These are phyloP conservation scores for Teunomyces panamensis DNA, from an alignment of 805 yeast species.

Conservation along the genomic window DNA sequence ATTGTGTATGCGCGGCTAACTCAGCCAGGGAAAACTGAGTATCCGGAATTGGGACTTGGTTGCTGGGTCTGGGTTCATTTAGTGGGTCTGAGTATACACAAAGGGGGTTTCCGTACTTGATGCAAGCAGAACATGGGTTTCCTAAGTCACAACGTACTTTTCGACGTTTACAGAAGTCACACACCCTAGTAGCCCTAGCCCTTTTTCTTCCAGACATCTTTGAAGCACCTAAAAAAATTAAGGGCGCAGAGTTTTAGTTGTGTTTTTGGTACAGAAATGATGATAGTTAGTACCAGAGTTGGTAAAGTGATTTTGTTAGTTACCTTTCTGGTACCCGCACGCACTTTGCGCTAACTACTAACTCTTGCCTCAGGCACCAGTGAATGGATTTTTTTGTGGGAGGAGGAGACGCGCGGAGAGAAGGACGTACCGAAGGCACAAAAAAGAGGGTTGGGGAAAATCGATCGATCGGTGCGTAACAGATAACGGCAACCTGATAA, in stretches of 20 bases:
- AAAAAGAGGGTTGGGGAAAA: background rate
- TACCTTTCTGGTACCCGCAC: no score
- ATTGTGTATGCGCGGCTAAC: constrained; percentile 8
- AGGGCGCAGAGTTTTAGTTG: background rate
- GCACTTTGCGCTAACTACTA: no score
- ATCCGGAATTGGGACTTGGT: background rate
- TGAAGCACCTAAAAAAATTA: background rate
- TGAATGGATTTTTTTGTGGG: no score
- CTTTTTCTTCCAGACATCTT: constrained; percentile 15
- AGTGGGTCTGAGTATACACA: constrained; percentile 16
- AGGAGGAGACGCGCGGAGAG: no score
- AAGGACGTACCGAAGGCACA: background rate
- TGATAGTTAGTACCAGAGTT: background rate
- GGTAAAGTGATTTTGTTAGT: no score
- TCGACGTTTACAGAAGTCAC: constrained; percentile 47
- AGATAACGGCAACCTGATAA: background rate
- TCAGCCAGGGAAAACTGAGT: background rate
- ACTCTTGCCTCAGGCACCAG: no score
- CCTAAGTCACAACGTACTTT: constrained; percentile 53
- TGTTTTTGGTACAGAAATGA: background rate
- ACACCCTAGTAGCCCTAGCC: constrained; percentile 42
- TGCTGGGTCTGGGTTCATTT: background rate
- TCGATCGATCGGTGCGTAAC: background rate
- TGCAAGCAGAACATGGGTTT: constrained; percentile 42
- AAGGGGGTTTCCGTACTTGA: constrained; percentile 21